Evolutionary conservation across 140 eudicot genomes (phyloP), one percentile per base, ranked within the genome.

Genomic region (Cichorium intybus): DNA sequence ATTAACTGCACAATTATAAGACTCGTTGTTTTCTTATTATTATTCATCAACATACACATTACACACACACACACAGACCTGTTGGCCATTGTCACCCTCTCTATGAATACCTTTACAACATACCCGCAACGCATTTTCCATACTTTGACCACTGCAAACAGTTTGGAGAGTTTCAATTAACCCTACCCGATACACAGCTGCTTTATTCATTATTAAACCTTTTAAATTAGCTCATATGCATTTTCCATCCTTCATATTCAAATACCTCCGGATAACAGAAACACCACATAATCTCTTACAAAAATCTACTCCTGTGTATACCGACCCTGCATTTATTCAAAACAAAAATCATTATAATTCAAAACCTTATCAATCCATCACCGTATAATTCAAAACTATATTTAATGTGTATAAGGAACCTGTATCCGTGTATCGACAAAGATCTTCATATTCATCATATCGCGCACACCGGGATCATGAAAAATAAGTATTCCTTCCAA

Each of bases 351-450:
- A 53, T 57, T 24, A 62, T 46, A 23, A n/a, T n/a, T n/a, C n/a
- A n/a, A n/a, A n/a, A n/a, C n/a, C n/a, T n/a, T n/a, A n/a, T n/a
- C n/a, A n/a, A n/a, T n/a, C n/a, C n/a, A n/a, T n/a, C n/a, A n/a
- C n/a, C n/a, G n/a, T n/a, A n/a, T n/a, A n/a, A n/a, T n/a, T n/a
- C n/a, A n/a, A n/a, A n/a, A n/a, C n/a, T n/a, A n/a, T n/a, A n/a
- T n/a, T n/a, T 43, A 74, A 71, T 68, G 70, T 69, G 62, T 60
- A 55, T 78, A 69, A 62, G 53, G 63, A 81, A 90, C 97, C 97
- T 87, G 95, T 87, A n/a, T n/a, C n/a, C n/a, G n/a, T n/a, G n/a
- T n/a, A 80, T 90, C 97, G 7, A 90, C 97, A 80, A 90, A 90
- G 46, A 90, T 90, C 89, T 90, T 90, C 97, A 90, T 90, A 64